These are phyloP conservation scores for Pleurotus tuoliensis DNA, from an alignment of 768 basidiomycete species.

Conservation along the genomic window DNA sequence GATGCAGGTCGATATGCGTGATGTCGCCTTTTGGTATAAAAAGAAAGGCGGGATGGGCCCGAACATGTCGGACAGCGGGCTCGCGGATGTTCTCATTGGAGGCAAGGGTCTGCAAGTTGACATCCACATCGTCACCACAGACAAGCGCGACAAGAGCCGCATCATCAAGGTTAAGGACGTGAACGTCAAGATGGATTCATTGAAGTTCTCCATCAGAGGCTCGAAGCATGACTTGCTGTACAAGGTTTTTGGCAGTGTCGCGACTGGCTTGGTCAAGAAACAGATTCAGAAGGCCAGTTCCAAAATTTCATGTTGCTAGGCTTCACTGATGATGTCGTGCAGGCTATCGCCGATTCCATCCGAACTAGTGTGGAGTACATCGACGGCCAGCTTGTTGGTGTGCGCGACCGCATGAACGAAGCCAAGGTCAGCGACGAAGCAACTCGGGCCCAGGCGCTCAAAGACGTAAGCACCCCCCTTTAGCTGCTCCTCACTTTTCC, in stretches of 20 bases:
- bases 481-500: background rate
- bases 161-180: constrained; percentile 71
- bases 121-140: constrained; percentile 51
- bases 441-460: constrained; percentile 46
- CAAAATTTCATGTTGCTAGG: no score
- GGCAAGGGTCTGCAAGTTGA: constrained; percentile 77
- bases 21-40: constrained; percentile 86
- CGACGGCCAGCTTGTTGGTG: constrained; percentile 82
- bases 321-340: background rate
- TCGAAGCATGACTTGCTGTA: constrained; percentile 86
- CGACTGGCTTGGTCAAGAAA: constrained; percentile 77
- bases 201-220: constrained; percentile 89
- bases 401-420: constrained; percentile 70
- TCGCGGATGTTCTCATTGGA: constrained; percentile 81
- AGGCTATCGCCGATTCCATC: constrained; percentile 56
- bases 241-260: constrained; percentile 75
- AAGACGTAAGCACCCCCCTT: constrained; percentile 38
- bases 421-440: constrained; percentile 37
- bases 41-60: constrained; percentile 75
- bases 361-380: constrained; percentile 79
- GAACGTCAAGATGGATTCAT: constrained; percentile 74
- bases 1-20: constrained; percentile 90
- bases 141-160: constrained; percentile 52
- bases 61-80: constrained; percentile 73
- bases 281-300: constrained; percentile 40